Evolutionary conservation across 345 rosid genomes (phyloP).

Genomic region (Ceriops decandra): DNA sequence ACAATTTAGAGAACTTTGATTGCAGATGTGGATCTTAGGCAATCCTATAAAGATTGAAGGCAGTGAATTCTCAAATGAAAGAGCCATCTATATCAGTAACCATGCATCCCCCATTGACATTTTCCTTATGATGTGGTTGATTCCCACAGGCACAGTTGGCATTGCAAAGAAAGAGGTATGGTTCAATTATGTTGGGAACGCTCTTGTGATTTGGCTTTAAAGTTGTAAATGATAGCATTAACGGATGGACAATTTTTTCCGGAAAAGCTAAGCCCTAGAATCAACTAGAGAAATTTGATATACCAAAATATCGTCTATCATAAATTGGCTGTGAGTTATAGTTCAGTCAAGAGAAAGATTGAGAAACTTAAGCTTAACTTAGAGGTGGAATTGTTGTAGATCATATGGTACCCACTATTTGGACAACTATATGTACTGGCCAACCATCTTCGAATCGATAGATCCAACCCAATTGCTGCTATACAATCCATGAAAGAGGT

Average conservation of each 20-base stretch:
- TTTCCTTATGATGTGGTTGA: constrained; percentile 54
- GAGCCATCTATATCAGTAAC: constrained; percentile 51
- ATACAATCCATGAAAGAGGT: constrained; percentile 53
- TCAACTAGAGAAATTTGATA: too few species aligned
- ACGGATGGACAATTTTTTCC: too few species aligned
- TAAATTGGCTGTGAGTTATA: too few species aligned
- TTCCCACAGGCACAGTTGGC: constrained; percentile 52
- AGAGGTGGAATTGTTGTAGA: constrained; percentile 25
- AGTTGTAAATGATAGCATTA: neutral
- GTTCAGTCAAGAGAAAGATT: too few species aligned
- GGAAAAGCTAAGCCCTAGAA: too few species aligned
- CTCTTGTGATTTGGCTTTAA: neutral
- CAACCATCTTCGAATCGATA: constrained; percentile 50
- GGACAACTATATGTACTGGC: constrained; percentile 57
- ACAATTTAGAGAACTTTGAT: constrained; percentile 12
- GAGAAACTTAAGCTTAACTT: neutral
- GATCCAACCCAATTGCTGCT: constrained; percentile 44
- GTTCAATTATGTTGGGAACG: neutral
- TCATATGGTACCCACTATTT: constrained; percentile 52
- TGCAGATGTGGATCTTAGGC: constrained; percentile 64
- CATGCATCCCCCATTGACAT: constrained; percentile 57
- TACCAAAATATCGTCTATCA: too few species aligned
- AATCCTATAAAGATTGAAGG: constrained; percentile 52
- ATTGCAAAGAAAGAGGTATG: constrained; percentile 57
- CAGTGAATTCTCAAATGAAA: constrained; percentile 37